Base-by-base conservation (phyloP, 257 asterid genomes). In the Cynanchum wilfordii region DNA sequence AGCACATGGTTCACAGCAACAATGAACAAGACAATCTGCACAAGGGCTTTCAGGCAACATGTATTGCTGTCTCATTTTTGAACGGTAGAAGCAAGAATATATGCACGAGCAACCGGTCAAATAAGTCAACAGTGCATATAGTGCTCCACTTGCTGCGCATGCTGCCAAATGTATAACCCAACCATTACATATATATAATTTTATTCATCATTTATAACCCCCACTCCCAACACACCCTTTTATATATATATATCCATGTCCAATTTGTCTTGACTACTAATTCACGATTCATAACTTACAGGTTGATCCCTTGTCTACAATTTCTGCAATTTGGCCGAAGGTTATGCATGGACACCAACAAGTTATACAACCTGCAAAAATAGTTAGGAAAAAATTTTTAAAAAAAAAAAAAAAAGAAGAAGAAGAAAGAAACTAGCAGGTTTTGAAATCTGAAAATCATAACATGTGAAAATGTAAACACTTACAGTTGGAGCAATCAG, bases 1-100 rank as follows among this genome's bases (percentile, higher is more conserved):
- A 11, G 83, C 75, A 79, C 80, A 79, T 5, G 44, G 11, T 15
- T 75, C 83, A 40, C 83, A 79, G 22, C 67, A 79, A 64, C 20
- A 75, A 60, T 79, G 83, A 59, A 79, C 69, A n/a, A 71, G 54
- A 47, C 77, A 79, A 29, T 75, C 80, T 11, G 15, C 66, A 29
- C 80, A 79, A 49, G 72, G 69, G 50, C 33, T 52, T 42, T 76
- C 83, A 5, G 49, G 47, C 60, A 79, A 50, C 27, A 7, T 63
- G n/a, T 67, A 79, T 30, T 71, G 75, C 24, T 71, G 36, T 10
- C 83, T 75, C 72, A 79, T 10, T 30, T 60, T 76, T 12, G 77
- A 36, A 40, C 83, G 77, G 16, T 75, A 79, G 40, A 71, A 65
- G 51, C 75, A 75, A 59, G 83, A 79, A 36, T 79, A 79, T 0